Evolutionary conservation across 257 asterid genomes (phyloP).

Genomic region (Avicennia marina): DNA sequence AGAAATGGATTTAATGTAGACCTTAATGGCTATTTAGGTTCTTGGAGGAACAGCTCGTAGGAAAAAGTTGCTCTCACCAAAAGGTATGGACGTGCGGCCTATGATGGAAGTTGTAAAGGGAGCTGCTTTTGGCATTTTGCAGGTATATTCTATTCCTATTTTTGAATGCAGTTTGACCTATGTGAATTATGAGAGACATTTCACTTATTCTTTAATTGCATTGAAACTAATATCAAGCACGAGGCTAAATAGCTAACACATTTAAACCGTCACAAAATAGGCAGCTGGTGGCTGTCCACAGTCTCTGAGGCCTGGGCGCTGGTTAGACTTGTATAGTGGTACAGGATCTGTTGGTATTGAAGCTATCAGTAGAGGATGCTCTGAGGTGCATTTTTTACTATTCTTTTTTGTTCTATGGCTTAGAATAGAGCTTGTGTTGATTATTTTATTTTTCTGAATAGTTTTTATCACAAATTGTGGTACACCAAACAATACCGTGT

Average conservation of each 20-base stretch:
- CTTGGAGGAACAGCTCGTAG: conserved; percentile 92
- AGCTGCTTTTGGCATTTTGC: conserved; percentile 88
- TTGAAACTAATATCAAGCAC: background rate
- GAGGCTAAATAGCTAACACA: background rate
- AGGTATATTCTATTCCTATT: conserved; percentile 40
- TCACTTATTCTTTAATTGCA: background rate
- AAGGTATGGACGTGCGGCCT: conserved; percentile 95
- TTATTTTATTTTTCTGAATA: background rate
- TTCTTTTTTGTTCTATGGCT: background rate
- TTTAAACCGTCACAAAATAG: conserved; percentile 34
- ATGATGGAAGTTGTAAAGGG: conserved; percentile 99
- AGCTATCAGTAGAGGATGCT: conserved; percentile 97
- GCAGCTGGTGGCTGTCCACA: conserved; percentile 92
- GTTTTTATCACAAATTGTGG: background rate
- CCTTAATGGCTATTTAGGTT: conserved; percentile 48
- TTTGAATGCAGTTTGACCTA: conserved; percentile 5
- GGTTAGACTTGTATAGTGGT: conserved; percentile 98
- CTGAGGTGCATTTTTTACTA: conserved; percentile 51
- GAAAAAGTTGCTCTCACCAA: conserved; percentile 90
- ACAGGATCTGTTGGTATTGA: conserved; percentile 99
- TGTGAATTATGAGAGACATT: conserved; percentile 2
- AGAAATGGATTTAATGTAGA: background rate
- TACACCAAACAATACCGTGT: background rate
- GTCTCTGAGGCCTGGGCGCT: conserved; percentile 84
- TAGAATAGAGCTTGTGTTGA: background rate